Conservation (phyloP, 768 basidiomycete species). For the Leucocoprinus sp. region DNA sequence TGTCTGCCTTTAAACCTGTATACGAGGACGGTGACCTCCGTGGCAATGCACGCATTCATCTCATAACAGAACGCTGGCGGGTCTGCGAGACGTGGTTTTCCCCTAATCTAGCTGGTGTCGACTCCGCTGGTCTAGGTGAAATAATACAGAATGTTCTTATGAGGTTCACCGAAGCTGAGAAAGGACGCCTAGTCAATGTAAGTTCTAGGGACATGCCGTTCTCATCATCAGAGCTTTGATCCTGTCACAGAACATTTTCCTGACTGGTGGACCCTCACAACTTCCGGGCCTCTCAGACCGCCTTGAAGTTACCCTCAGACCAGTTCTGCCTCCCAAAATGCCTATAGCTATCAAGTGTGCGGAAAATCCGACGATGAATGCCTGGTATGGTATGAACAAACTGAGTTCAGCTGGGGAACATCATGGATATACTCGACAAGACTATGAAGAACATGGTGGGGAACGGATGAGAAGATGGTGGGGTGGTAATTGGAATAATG, state of each 20-base stretch:
- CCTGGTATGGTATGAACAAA: conserved; percentile 90
- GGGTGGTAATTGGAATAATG: conserved; percentile 82
- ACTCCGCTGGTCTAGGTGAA: conserved; percentile 92
- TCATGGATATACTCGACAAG: conserved; percentile 55
- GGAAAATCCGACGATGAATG: conserved; percentile 59
- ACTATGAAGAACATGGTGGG: conserved; percentile 87
- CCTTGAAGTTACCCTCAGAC: conserved; percentile 67
- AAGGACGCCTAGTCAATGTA: conserved; percentile 71
- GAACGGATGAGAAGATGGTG: conserved; percentile 87
- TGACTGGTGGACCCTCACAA: conserved; percentile 77
- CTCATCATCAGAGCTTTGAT: not conserved
- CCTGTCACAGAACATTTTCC: conserved; percentile 66
- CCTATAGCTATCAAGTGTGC: conserved; percentile 58
- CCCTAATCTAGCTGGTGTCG: conserved; percentile 89
- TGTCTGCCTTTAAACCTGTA: conserved; percentile 76
- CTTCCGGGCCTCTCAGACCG: conserved; percentile 62
- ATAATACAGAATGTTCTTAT: conserved; percentile 78
- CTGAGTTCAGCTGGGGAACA: conserved; percentile 57
- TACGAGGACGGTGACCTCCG: conserved; percentile 62
- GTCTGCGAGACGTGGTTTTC: conserved; percentile 91
- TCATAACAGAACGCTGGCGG: conserved; percentile 85
- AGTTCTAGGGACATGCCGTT: conserved; percentile 11
- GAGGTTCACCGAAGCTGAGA: conserved; percentile 60
- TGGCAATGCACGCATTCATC: conserved; percentile 73
- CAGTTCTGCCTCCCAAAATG: conserved; percentile 80